Percentiles rank a stretch among this genome's conserved stretches.
These are phyloP conservation scores for Laburnicola sp. DNA, from an alignment of 2,329 filamentous ascomycete genomes.

Conservation along the genomic window DNA sequence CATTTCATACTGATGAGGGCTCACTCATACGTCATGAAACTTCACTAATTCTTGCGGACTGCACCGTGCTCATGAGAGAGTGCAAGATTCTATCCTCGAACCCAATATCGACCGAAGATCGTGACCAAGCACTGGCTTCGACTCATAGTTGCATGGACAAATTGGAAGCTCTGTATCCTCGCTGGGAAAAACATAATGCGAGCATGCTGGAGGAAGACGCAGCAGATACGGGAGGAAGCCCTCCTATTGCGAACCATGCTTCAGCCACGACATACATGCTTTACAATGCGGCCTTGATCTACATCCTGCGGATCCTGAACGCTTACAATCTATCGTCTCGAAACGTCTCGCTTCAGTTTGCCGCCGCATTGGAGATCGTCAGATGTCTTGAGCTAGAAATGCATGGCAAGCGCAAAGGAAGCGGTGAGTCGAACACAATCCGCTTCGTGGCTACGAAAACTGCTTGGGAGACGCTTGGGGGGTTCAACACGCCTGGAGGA, in stretches of 20 bases:
- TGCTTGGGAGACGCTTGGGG: constrained; percentile 32
- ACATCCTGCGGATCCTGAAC: constrained; percentile 24
- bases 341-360: constrained; percentile 18
- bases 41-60: constrained; percentile 29
- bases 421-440: constrained; percentile 28
- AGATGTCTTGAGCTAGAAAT: constrained; percentile 27
- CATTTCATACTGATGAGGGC: constrained; percentile 11
- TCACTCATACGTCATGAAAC: constrained; percentile 24
- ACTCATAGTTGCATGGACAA: constrained; percentile 7
- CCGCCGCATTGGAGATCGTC: constrained; percentile 25
- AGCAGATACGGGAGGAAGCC: constrained; percentile 14
- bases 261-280: constrained; percentile 31
- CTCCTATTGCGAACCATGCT: constrained; percentile 22
- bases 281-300: constrained; percentile 29
- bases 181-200: constrained; percentile 23
- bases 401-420: constrained; percentile 19
- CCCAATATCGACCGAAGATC: background rate
- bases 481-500: constrained; percentile 26
- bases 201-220: constrained; percentile 7
- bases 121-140: constrained; percentile 13
- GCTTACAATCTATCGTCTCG: constrained; percentile 21
- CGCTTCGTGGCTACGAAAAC: constrained; percentile 29
- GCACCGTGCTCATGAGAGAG: constrained; percentile 23
- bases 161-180: constrained; percentile 15
- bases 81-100: constrained; percentile 12